Evolutionary conservation across 768 basidiomycete species (phyloP).

Genomic region (Leccinum imitatum): DNA sequence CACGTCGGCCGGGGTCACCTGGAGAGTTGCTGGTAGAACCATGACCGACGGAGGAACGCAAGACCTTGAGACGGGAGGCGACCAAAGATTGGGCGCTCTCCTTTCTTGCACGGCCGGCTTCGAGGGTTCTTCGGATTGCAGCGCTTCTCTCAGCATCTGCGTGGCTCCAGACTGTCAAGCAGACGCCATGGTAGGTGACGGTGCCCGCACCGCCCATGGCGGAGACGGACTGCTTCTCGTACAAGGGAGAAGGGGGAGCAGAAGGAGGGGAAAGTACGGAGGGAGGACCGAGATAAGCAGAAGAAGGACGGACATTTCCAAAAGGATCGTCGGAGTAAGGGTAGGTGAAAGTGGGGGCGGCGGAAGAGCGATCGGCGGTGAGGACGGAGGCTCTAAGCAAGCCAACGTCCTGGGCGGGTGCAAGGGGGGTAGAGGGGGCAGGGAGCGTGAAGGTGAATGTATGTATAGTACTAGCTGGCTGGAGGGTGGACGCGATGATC

Average conservation of each 20-base stretch:
- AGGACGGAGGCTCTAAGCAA: constrained; percentile 75
- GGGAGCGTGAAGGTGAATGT: constrained; percentile 88
- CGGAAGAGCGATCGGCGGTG: constrained; percentile 63
- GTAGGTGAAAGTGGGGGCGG: constrained; percentile 64
- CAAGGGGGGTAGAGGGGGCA: constrained; percentile 71
- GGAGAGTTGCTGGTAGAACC: constrained; percentile 42
- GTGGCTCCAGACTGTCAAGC: constrained; percentile 94
- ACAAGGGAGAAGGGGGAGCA: constrained; percentile 27
- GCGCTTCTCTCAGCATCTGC: constrained; percentile 84
- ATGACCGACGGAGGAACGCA: constrained; percentile 52
- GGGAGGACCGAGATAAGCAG: constrained; percentile 79
- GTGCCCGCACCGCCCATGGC: constrained; percentile 40
- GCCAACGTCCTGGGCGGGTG: constrained; percentile 61
- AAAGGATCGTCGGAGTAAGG: constrained; percentile 79
- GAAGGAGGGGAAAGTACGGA: constrained; percentile 49
- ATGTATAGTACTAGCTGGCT: constrained; percentile 91
- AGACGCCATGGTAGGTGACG: constrained; percentile 85
- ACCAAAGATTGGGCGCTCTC: constrained; percentile 76
- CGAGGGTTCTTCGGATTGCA: constrained; percentile 81
- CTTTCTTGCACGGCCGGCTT: constrained; percentile 74
- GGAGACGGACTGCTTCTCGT: constrained; percentile 28
- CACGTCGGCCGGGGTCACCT: constrained; percentile 56
- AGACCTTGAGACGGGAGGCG: constrained; percentile 62
- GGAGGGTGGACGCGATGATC: constrained; percentile 91
- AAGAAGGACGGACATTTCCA: constrained; percentile 42